Conservation (phyloP, 805 yeast species). For the Ogataea paraovalis region DNA sequence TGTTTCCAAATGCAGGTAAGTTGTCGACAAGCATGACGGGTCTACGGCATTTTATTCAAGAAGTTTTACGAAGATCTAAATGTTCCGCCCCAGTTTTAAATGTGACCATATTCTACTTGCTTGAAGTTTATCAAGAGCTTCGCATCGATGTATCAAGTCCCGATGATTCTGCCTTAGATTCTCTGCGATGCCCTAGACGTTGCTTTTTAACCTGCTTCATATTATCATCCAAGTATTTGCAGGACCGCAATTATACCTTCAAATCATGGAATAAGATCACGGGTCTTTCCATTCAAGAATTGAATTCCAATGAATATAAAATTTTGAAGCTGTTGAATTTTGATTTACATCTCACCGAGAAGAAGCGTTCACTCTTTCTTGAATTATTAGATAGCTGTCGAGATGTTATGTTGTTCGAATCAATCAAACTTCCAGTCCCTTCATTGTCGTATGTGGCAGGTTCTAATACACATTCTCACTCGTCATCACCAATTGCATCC, state of each 20-base stretch:
- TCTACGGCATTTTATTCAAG: constrained; percentile 31
- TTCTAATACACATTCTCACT: background rate
- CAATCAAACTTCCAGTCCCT: background rate
- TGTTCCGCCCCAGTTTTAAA: constrained; percentile 61
- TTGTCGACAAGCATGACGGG: constrained; percentile 4
- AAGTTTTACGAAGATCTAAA: constrained; percentile 47
- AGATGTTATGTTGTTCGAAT: background rate
- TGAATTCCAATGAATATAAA: constrained; percentile 46
- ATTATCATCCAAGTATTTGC: constrained; percentile 67
- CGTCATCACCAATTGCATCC: background rate
- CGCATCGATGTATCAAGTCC: background rate
- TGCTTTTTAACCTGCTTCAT: constrained; percentile 65
- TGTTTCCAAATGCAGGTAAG: constrained; percentile 6
- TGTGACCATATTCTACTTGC: constrained; percentile 60
- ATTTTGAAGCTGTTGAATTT: constrained; percentile 54
- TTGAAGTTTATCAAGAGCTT: constrained; percentile 27
- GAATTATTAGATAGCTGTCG: constrained; percentile 2
- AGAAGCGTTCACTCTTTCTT: constrained; percentile 38
- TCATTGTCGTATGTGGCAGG: background rate
- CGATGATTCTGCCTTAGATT: background rate
- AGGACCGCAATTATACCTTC: constrained; percentile 67
- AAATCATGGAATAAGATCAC: constrained; percentile 72
- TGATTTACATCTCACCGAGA: constrained; percentile 48
- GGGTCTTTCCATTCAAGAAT: constrained; percentile 51
- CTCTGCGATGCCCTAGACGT: constrained; percentile 53